Conservation (phyloP, 108 stramenopile genomes). For the Skeletonema potamos region DNA sequence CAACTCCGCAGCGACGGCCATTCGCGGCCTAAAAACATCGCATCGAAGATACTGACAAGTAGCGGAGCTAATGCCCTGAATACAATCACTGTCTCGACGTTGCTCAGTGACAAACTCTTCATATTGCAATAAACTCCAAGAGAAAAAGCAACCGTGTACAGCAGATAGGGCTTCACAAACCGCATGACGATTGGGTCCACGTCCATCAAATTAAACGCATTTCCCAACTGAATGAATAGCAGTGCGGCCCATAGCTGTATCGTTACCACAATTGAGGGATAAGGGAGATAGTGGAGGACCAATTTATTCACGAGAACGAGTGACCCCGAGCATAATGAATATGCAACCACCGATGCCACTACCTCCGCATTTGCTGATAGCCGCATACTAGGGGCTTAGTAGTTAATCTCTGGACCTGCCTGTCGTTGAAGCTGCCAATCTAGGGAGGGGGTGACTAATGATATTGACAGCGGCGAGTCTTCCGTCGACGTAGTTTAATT, state of each 20-base stretch:
- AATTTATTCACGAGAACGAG: slow-evolving; percentile 85
- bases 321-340: slow-evolving; percentile 79
- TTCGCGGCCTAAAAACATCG: slow-evolving; percentile 81
- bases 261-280: slow-evolving; percentile 72
- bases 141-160: slow-evolving; percentile 81
- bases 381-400: slow-evolving; percentile 5
- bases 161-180: slow-evolving; percentile 74
- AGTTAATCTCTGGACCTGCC: too few species aligned
- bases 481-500: too few species aligned
- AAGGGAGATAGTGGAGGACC: slow-evolving; percentile 72
- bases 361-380: slow-evolving; percentile 37
- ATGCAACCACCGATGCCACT: slow-evolving; percentile 52
- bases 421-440: too few species aligned
- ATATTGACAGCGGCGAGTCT: too few species aligned
- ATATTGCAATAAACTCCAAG: slow-evolving; percentile 84
- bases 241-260: slow-evolving; percentile 73
- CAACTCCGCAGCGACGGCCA: slow-evolving; percentile 75
- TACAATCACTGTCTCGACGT: slow-evolving; percentile 95
- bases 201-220: slow-evolving; percentile 42
- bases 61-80: slow-evolving; percentile 86
- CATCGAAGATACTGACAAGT: slow-evolving; percentile 81
- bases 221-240: slow-evolving; percentile 59
- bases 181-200: slow-evolving; percentile 73
- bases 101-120: slow-evolving; percentile 73
- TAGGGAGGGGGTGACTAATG: too few species aligned